Conservation (phyloP, 1,284 basidiomycete genomes). For the Sporisorium iseilematis-ciliati region DNA sequence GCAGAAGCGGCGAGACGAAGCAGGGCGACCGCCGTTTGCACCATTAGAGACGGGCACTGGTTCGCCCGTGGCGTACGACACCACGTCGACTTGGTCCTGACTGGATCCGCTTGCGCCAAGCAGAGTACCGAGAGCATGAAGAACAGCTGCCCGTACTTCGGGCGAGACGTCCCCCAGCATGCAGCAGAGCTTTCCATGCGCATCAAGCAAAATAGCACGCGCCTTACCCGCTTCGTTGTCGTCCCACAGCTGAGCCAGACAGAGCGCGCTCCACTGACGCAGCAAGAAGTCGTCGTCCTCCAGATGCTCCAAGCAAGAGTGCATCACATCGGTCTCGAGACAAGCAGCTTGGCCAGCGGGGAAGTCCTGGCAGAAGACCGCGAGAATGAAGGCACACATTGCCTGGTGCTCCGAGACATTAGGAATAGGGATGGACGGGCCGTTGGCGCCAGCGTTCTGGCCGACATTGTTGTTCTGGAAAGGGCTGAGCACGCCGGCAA, state of each 20-base stretch:
- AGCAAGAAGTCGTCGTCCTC: slow-evolving; percentile 89
- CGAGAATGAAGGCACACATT: slow-evolving; percentile 97
- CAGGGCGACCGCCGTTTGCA: slow-evolving; percentile 16
- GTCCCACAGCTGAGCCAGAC: slow-evolving; percentile 96
- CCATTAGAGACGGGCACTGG: slow-evolving; percentile 19
- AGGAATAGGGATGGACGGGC: slow-evolving; percentile 76
- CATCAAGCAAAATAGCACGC: slow-evolving; percentile 82
- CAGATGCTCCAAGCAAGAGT: slow-evolving; percentile 86
- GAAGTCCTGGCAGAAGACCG: slow-evolving; percentile 91
- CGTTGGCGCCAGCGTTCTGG: slow-evolving; percentile 29
- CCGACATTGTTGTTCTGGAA: slow-evolving; percentile 46
- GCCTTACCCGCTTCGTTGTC: slow-evolving; percentile 90
- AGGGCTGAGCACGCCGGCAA: slow-evolving; percentile 65
- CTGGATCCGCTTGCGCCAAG: slow-evolving; percentile 83
- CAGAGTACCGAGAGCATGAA: slow-evolving; percentile 93
- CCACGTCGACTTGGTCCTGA: slow-evolving; percentile 58
- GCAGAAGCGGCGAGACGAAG: slow-evolving; percentile 71
- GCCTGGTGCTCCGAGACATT: slow-evolving; percentile 97
- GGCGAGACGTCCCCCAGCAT: slow-evolving; percentile 89
- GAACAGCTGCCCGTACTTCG: slow-evolving; percentile 89
- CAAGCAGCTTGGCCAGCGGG: slow-evolving; percentile 87
- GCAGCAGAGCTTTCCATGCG: slow-evolving; percentile 86
- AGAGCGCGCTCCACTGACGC: slow-evolving; percentile 92
- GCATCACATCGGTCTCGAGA: slow-evolving; percentile 86
- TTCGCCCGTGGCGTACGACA: slow-evolving; percentile 34